Evolutionary conservation across 2,329 filamentous ascomycete genomes (phyloP).

Genomic region (Chrysosphaeria jannelii): DNA sequence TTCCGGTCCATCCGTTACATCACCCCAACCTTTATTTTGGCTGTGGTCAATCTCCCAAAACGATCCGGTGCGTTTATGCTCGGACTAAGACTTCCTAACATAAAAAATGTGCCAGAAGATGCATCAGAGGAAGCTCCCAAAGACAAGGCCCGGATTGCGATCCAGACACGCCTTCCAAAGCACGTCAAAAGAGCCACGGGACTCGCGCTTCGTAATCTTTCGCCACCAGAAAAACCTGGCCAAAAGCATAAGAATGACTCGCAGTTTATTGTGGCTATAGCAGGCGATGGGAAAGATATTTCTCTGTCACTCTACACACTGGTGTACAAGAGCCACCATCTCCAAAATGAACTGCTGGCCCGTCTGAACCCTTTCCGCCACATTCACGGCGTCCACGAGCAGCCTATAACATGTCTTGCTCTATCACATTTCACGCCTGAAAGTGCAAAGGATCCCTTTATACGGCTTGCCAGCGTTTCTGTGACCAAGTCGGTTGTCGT

Average conservation of each 20-base stretch:
- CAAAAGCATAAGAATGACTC: constrained; percentile 23
- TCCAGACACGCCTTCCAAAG: constrained; percentile 24
- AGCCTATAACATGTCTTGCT: constrained; percentile 25
- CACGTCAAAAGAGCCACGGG: constrained; percentile 46
- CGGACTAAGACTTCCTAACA: constrained; percentile 16
- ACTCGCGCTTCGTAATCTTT: constrained; percentile 45
- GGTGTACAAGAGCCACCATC: constrained; percentile 25
- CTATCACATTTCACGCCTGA: constrained; percentile 26
- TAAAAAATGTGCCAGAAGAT: neutral
- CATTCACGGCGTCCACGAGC: constrained; percentile 22
- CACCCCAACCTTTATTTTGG: constrained; percentile 23
- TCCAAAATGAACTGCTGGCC: constrained; percentile 20
- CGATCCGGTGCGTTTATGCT: constrained; percentile 25
- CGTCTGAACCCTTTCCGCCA: constrained; percentile 20
- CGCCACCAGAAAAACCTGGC: constrained; percentile 17
- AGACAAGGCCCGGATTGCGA: constrained; percentile 16
- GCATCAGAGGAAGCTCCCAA: constrained; percentile 7
- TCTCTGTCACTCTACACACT: constrained; percentile 53
- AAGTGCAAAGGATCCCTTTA: neutral
- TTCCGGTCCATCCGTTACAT: constrained; percentile 30
- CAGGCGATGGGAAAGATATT: constrained; percentile 39
- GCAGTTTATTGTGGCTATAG: constrained; percentile 56
- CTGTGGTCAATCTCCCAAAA: constrained; percentile 26
- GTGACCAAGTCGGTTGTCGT: constrained; percentile 54
- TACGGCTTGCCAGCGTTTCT: constrained; percentile 38